These are phyloP conservation scores for Sequoiadendron giganteum DNA, from an alignment of 75 land plant genomes.

Conservation along the genomic window DNA sequence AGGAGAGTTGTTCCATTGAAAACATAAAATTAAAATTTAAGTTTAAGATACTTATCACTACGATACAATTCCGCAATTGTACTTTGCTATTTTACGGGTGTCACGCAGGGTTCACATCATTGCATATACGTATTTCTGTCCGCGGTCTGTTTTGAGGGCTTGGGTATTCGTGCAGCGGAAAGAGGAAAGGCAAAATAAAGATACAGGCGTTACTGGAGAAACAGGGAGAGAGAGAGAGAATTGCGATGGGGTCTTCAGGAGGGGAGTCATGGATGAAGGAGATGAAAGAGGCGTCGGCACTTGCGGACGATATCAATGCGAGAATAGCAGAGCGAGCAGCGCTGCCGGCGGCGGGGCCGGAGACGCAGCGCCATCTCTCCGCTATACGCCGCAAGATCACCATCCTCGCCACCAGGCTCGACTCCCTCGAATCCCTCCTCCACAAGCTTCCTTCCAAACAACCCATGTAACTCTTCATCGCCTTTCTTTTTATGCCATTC, in stretches of 20 bases:
- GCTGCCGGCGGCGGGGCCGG: constrained; percentile 57
- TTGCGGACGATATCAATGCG: constrained; percentile 78
- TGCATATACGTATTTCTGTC: no score
- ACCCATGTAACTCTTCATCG: constrained; percentile 46
- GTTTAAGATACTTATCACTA: no score
- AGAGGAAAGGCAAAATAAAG: no score
- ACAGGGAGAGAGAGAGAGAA: background rate
- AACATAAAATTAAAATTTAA: no score
- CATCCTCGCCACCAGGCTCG: constrained; percentile 72
- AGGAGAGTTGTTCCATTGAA: no score
- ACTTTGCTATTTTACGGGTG: no score
- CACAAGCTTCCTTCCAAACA: constrained; percentile 53
- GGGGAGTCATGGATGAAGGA: constrained; percentile 83
- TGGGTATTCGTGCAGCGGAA: no score
- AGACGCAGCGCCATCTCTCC: constrained; percentile 60
- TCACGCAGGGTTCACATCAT: no score
- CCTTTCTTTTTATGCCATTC: background rate
- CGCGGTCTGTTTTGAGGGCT: no score
- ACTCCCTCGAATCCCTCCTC: constrained; percentile 57
- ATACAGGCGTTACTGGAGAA: background rate
- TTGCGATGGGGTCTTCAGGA: constrained; percentile 44
- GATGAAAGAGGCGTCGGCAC: constrained; percentile 67
- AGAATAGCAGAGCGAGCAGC: constrained; percentile 57
- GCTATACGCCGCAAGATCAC: constrained; percentile 73
- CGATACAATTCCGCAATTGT: no score